Percentiles rank a stretch among this genome's conserved stretches.
These are phyloP conservation scores for Anthoceros angustus DNA, from an alignment of 225 moss, liverwort and hornwort genomes.

Conservation along the genomic window DNA sequence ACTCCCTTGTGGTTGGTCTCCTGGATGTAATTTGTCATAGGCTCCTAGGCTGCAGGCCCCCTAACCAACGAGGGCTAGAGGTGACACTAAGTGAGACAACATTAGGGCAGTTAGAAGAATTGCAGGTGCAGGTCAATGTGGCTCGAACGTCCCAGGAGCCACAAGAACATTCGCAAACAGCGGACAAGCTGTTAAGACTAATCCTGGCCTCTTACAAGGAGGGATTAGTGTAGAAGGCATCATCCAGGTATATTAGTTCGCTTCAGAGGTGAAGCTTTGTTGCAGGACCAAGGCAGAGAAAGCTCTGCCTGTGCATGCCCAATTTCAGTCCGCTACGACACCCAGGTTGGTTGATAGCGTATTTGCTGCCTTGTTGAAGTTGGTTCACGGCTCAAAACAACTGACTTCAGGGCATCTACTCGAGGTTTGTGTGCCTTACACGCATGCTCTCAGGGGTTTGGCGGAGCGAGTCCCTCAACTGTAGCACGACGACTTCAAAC, in stretches of 20 bases:
- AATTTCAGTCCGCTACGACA: too few species aligned
- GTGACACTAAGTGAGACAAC: background rate
- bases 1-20: background rate
- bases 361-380: background rate
- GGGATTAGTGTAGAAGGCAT: background rate
- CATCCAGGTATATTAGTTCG: too few species aligned
- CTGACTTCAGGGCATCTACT: constrained; percentile 9
- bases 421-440: constrained; percentile 60
- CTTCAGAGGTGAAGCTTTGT: too few species aligned
- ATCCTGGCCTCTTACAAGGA: background rate
- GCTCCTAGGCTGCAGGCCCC: background rate
- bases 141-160: background rate
- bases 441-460: constrained; percentile 50
- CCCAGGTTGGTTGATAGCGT: too few species aligned
- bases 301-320: too few species aligned
- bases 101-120: background rate
- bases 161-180: background rate
- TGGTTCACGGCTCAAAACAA: background rate
- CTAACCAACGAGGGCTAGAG: background rate
- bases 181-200: background rate
- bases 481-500: constrained; percentile 59
- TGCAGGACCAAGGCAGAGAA: too few species aligned
- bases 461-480: constrained; percentile 49
- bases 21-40: background rate
- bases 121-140: background rate